Evolutionary conservation across 2,329 filamentous ascomycete species (phyloP), one percentile per base, ranked within the genome.

Genomic region (Epichloe gansuensis): DNA sequence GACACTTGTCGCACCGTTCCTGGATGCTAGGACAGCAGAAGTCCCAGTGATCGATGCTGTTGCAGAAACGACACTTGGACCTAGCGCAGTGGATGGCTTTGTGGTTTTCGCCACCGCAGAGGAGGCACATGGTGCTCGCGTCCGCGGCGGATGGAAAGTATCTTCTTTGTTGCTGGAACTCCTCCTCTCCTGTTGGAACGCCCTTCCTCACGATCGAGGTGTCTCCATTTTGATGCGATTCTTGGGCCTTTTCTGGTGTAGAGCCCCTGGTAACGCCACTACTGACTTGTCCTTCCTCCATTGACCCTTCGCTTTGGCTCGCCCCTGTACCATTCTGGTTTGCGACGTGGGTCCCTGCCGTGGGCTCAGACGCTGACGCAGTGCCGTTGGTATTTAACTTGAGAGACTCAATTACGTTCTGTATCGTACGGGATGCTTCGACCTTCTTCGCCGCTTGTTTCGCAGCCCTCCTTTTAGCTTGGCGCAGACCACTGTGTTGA

Each of bases 1-100:
- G 74, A 64, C 85, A 88, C 60, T 79, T 81, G 47, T 59, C 61
- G 61, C 80, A 84, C 54, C 77, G 72, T 44, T 54, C n/a, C 36
- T 64, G 63, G 36, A 69, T 71, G 5, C 65, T 67, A 11, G 78
- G 75, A 56, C 81, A 84, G 51, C 64, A 67, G 56, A 72, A 71
- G 5, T 70, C 66, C 50, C 70, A 70, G 61, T 84, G 79, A 2
- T 65, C 65, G 12, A 58, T 54, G 50, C 64, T 67, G 25, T 65
- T 63, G 60, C 76, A 83, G 51, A 73, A 73, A 6, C 64, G 68
- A 61, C 80, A 83, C 3, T 55, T 61, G 23, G 68, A 60, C 12
- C 68, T 63, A 12, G 74, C 71, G 58, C 79, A 83, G 34, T 60
- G 57, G 31, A 59, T 53, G 12, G 70, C 65, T 17, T 58, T 59